These are phyloP conservation scores for Colletotrichum somersetense DNA, from an alignment of 2,329 filamentous ascomycete genomes.

Conservation along the genomic window DNA sequence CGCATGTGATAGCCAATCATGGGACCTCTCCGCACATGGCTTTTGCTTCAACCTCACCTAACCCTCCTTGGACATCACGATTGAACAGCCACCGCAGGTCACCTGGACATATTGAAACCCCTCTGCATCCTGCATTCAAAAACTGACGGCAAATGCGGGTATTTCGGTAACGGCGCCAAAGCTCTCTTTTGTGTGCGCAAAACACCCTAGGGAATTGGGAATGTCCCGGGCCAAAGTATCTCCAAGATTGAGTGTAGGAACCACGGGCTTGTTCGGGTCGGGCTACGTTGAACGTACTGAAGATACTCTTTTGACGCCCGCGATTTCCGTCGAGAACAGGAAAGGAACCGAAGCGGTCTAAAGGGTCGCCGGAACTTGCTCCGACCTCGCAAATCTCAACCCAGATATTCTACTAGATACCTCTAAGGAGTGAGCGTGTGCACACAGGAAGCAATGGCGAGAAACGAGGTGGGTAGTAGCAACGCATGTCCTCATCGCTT, in stretches of 20 bases:
- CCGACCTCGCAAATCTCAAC: neutral
- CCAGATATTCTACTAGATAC: neutral
- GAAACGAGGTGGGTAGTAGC: neutral
- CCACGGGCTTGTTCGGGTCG: neutral
- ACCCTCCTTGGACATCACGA: conserved; percentile 14
- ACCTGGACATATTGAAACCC: conserved; percentile 11
- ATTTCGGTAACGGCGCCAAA: neutral
- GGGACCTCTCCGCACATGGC: neutral
- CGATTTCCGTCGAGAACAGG: neutral
- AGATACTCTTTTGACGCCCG: neutral
- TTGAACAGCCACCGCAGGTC: conserved; percentile 14
- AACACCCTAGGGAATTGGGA: neutral
- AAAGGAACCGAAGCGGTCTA: neutral
- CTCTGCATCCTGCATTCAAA: neutral
- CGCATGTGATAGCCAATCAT: conserved; percentile 41
- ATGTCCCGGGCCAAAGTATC: neutral
- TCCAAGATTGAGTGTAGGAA: neutral
- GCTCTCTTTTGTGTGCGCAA: neutral
- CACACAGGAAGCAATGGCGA: neutral
- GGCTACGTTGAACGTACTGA: neutral
- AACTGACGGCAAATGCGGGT: neutral
- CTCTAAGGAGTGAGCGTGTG: neutral
- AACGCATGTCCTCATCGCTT: neutral
- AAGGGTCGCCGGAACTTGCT: neutral
- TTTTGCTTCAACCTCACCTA: conserved; percentile 27